Percentiles rank a stretch among this genome's conserved stretches.
These are phyloP conservation scores for Didymella glomerata DNA, from an alignment of 2,329 filamentous ascomycete genomes.

Conservation along the genomic window DNA sequence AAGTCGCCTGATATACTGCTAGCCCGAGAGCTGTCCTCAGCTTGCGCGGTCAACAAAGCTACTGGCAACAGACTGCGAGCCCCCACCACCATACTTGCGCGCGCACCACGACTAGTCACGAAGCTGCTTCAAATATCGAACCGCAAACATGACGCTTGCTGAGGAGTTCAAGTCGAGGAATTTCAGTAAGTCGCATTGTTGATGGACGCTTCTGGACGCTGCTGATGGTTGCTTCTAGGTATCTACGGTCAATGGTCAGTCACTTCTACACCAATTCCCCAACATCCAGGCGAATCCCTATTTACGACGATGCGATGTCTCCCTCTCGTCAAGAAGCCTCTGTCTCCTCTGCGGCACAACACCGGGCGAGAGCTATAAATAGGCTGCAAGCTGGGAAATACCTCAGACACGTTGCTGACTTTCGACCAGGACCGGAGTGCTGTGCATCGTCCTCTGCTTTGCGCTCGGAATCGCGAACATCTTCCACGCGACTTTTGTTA, in stretches of 20 bases:
- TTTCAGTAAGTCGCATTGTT: constrained; percentile 63
- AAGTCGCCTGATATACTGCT: constrained; percentile 31
- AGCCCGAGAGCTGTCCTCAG: constrained; percentile 35
- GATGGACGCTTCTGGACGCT: constrained; percentile 23
- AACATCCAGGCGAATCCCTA: not conserved
- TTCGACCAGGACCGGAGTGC: constrained; percentile 60
- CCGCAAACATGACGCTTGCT: constrained; percentile 62
- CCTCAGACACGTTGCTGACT: constrained; percentile 25
- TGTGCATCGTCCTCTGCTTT: constrained; percentile 71
- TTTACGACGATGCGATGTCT: not conserved
- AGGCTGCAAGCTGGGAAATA: not conserved
- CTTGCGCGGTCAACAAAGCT: constrained; percentile 36
- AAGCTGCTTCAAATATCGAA: not conserved
- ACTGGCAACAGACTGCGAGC: constrained; percentile 18
- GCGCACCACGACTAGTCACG: constrained; percentile 18
- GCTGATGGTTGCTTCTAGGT: constrained; percentile 58
- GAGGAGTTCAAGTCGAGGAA: constrained; percentile 72
- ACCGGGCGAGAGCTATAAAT: not conserved
- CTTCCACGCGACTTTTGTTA: constrained; percentile 65
- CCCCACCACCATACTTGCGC: constrained; percentile 12
- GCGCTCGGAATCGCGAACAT: constrained; percentile 74
- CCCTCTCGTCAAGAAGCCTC: not conserved
- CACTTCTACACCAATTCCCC: not conserved
- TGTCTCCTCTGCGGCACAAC: not conserved
- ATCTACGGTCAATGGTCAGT: constrained; percentile 75